These are phyloP conservation scores for Mallotus repandus DNA, from an alignment of 441 rosid genomes.

Conservation along the genomic window DNA sequence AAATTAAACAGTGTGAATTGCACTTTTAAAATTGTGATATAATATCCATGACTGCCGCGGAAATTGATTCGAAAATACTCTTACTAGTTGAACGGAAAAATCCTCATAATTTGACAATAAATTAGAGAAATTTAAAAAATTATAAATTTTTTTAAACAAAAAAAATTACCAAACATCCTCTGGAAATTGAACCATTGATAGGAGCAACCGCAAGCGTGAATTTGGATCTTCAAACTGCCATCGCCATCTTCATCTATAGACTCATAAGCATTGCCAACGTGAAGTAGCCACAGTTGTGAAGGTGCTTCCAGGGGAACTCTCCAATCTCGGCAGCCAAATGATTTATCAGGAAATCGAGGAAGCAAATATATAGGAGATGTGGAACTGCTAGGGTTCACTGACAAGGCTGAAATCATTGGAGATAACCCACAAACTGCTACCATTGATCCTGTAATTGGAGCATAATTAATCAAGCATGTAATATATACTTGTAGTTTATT, in stretches of 20 bases:
- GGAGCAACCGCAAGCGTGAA: conserved; percentile 65
- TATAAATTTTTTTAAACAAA: too few species aligned
- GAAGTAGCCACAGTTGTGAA: conserved; percentile 70
- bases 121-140: too few species aligned
- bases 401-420: conserved; percentile 84
- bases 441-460: conserved; percentile 55
- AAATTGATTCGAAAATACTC: too few species aligned
- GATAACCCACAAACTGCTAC: conserved; percentile 68
- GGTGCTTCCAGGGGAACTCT: conserved; percentile 69
- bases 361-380: conserved; percentile 77
- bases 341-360: conserved; percentile 48
- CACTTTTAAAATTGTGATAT: too few species aligned
- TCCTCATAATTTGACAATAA: too few species aligned
- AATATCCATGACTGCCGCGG: too few species aligned
- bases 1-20: too few species aligned
- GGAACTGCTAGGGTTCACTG: conserved; percentile 68
- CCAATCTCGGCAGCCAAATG: conserved; percentile 50
- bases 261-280: conserved; percentile 78
- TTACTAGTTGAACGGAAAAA: too few species aligned
- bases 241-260: conserved; percentile 23
- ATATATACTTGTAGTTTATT: too few species aligned
- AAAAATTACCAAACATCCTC: conserved; percentile 58
- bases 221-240: conserved; percentile 51
- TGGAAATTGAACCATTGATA: conserved; percentile 86
- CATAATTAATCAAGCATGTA: too few species aligned